These are phyloP conservation scores for Dalbergia cochinchinensis DNA, from an alignment of 306 rosid genomes.

Conservation along the genomic window DNA sequence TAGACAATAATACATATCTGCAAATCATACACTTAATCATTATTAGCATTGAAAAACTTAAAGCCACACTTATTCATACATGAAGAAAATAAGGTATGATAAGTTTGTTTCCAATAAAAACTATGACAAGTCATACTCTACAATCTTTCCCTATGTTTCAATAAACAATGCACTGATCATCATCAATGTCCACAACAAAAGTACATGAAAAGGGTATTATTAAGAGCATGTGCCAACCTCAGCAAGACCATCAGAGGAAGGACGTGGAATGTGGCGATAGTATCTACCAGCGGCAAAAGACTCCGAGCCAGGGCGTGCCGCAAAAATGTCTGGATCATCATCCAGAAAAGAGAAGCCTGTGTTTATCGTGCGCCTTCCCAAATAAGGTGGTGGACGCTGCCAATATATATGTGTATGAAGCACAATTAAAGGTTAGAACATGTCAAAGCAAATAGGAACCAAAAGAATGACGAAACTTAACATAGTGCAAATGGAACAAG, in stretches of 20 bases:
- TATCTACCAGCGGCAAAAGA: constrained; percentile 61
- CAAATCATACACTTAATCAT: not conserved
- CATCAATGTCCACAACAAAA: not conserved
- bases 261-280: constrained; percentile 67
- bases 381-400: constrained; percentile 75
- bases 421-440: constrained; percentile 21
- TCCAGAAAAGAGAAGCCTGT: constrained; percentile 66
- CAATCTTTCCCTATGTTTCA: not conserved
- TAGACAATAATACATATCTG: not conserved
- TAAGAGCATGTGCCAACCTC: constrained; percentile 62
- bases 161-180: constrained; percentile 3
- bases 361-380: constrained; percentile 65
- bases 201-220: constrained; percentile 8
- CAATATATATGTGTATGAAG: constrained; percentile 39
- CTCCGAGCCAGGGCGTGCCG: constrained; percentile 56
- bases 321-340: constrained; percentile 66
- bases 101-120: not conserved
- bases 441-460: constrained; percentile 19
- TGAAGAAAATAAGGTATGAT: not conserved
- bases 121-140: not conserved
- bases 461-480: constrained; percentile 40
- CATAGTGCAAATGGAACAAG: not conserved
- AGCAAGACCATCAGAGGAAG: constrained; percentile 75
- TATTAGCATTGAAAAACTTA: not conserved
- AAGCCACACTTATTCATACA: not conserved